Evolutionary conservation across 805 yeast genomes (phyloP), one percentile per base, ranked within the genome.

Genomic region (Metschnikowia drakensbergensis): DNA sequence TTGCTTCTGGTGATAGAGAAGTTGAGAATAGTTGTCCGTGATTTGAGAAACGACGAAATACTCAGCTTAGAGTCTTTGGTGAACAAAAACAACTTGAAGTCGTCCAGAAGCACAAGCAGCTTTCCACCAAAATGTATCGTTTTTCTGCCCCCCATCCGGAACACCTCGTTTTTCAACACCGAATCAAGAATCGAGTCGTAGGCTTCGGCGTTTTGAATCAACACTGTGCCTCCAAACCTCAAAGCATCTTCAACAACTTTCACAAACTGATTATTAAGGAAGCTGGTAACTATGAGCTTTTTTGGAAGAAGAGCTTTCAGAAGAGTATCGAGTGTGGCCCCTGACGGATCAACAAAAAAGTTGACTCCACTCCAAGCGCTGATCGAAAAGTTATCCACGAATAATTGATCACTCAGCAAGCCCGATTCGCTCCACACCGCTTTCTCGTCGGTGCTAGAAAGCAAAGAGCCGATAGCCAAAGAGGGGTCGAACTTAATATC

Each of bases 121-220:
- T 76, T 79, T 1, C 74, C 74, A 0, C 89, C 92, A 6, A 91
- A 56, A 22, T 68, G 71, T 1, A 89, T 75, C 44, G 86, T 62
- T 5, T 71, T 63, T 40, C 96, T 72, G 0, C 94, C 94, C 3
- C 96, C 96, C 28, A 82, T 72, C 28, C 74, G 69, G 28, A 75
- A 74, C 34, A 79, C 73, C 50, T 89, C 96, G 30, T 72, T 71
- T 40, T 80, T 74, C 42, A 92, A 63, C 1, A 92, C 64, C 0
- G 85, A 74, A 48, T 79, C 79, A 8, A 92, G 60, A 6, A 87
- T 66, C 0, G 97, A 96, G 61, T 92, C 92, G 59, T 79, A 83
- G 54, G 76, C 68, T 59, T 92, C 97, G 3, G 91, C 90, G 66
- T 92, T 92, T 54, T 81, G 81, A 13, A 92, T 74, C 10, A 91